phyloP scores from a whole-genome alignment of 2,329 filamentous ascomycete genomes.

The Microcyclospora pomicola region DNA sequence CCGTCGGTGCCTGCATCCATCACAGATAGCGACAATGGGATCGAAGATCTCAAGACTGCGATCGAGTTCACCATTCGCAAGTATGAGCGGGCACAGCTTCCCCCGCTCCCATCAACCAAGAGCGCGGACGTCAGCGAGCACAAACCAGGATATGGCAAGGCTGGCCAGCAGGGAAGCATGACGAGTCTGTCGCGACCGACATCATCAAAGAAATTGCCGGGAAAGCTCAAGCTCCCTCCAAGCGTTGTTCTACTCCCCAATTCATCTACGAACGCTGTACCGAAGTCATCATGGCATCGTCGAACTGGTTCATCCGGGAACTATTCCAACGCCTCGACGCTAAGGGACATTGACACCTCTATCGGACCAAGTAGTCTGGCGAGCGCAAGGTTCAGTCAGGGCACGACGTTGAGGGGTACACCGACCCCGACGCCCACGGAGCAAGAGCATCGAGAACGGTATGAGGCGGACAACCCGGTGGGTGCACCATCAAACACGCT shows the following conservation, averaged over 20 bases:
- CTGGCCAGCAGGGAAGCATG: too few species aligned
- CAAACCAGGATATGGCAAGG: too few species aligned
- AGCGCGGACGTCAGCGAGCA: too few species aligned
- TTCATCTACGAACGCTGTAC: slow-evolving; percentile 7
- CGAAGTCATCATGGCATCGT: slow-evolving; percentile 14
- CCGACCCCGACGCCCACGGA: slow-evolving; percentile 14
- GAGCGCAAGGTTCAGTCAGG: slow-evolving; percentile 15
- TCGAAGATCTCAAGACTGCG: too few species aligned
- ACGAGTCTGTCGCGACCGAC: too few species aligned
- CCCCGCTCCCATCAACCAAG: too few species aligned
- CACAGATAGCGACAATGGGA: too few species aligned
- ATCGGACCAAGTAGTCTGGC: slow-evolving; percentile 9
- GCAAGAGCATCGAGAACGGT: slow-evolving; percentile 11
- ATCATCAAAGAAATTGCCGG: slow-evolving; percentile 12
- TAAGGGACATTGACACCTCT: slow-evolving; percentile 12
- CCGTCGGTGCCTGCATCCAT: slow-evolving; percentile 4
- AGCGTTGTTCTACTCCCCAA: slow-evolving; percentile 12
- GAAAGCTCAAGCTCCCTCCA: slow-evolving; percentile 10
- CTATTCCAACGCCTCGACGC: slow-evolving; percentile 16
- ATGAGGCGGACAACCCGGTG: slow-evolving; percentile 6
- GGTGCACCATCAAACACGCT: slow-evolving; percentile 12
- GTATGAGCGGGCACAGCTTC: too few species aligned
- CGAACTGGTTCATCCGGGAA: slow-evolving; percentile 15
- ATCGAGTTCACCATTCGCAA: too few species aligned
- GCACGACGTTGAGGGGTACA: slow-evolving; percentile 18